Conservation (phyloP, 208 protist genomes). For the Crithidia bombi region DNA sequence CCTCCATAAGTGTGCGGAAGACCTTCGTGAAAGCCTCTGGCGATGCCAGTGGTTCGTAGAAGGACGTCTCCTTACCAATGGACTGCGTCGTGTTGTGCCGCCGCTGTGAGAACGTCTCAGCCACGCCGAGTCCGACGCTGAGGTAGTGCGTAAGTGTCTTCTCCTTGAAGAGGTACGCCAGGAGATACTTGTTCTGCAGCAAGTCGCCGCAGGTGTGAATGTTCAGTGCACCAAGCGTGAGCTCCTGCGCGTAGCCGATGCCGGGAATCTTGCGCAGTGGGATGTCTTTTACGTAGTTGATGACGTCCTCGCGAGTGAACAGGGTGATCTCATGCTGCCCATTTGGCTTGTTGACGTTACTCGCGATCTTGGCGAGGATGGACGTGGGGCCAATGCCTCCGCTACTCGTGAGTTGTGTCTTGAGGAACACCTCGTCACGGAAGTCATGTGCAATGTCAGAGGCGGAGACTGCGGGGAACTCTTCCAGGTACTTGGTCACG, state of each 20-base stretch:
- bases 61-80: slow-evolving; percentile 81
- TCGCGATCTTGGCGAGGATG: slow-evolving; percentile 90
- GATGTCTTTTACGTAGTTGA: slow-evolving; percentile 77
- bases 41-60: slow-evolving; percentile 60
- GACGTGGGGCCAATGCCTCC: slow-evolving; percentile 88
- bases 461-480: slow-evolving; percentile 53
- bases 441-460: slow-evolving; percentile 73
- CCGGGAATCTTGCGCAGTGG: slow-evolving; percentile 81
- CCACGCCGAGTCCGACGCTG: slow-evolving; percentile 71
- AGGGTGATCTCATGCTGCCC: slow-evolving; percentile 91
- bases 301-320: slow-evolving; percentile 74
- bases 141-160: slow-evolving; percentile 87
- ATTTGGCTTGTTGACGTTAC: slow-evolving; percentile 96
- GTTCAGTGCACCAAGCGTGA: slow-evolving; percentile 66
- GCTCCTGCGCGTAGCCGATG: slow-evolving; percentile 82
- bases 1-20: slow-evolving; percentile 53
- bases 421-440: slow-evolving; percentile 78
- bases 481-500: slow-evolving; percentile 69
- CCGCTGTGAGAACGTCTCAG: slow-evolving; percentile 53
- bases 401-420: slow-evolving; percentile 85
- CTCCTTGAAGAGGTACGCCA: slow-evolving; percentile 74
- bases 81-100: slow-evolving; percentile 61
- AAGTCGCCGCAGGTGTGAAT: slow-evolving; percentile 81
- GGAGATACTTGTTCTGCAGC: slow-evolving; percentile 67
- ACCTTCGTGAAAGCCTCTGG: slow-evolving; percentile 59